Conservation (phyloP, 257 asterid genomes). For the Galeopsis tetrahit region DNA sequence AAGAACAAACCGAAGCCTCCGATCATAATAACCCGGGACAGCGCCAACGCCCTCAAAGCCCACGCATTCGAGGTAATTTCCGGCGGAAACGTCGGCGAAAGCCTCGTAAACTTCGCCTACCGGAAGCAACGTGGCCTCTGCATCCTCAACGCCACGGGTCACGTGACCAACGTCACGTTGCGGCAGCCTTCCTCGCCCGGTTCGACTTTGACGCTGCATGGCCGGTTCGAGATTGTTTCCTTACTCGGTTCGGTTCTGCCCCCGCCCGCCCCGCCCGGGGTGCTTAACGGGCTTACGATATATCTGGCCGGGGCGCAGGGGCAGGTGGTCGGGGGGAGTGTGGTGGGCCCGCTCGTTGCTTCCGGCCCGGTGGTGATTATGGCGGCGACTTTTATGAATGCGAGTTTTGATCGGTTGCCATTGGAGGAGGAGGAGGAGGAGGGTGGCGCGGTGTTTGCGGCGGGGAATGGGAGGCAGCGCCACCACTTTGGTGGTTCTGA, state of each 20-base stretch:
- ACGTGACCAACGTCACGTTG: constrained; percentile 77
- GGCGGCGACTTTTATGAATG: constrained; percentile 90
- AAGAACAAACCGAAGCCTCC: constrained; percentile 98
- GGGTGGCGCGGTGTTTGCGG: constrained; percentile 10
- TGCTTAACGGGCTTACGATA: constrained; percentile 64
- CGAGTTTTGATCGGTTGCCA: constrained; percentile 79
- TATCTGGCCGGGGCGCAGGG: constrained; percentile 88
- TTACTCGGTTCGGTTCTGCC: constrained; percentile 82
- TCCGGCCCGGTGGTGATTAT: constrained; percentile 94
- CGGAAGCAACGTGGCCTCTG: constrained; percentile 74
- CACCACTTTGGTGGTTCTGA: constrained; percentile 57
- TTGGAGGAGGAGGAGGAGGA: constrained; percentile 62
- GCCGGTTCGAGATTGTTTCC: constrained; percentile 79
- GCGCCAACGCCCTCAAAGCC: constrained; percentile 77
- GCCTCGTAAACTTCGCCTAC: constrained; percentile 62
- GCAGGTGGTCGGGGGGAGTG: constrained; percentile 88
- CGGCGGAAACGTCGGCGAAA: constrained; percentile 74
- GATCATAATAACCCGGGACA: constrained; percentile 85
- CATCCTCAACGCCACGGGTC: constrained; percentile 82
- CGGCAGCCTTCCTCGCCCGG: constrained; percentile 81
- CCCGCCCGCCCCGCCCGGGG: constrained; percentile 90
- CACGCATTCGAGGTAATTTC: constrained; percentile 86
- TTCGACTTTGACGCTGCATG: constrained; percentile 79
- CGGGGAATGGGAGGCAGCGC: constrained; percentile 41
- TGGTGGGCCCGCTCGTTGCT: constrained; percentile 79